Percentiles rank a stretch among this genome's conserved stretches.
phyloP scores from a whole-genome alignment of 495 filamentous ascomycete genomes.

The Usnea hakonensis region DNA sequence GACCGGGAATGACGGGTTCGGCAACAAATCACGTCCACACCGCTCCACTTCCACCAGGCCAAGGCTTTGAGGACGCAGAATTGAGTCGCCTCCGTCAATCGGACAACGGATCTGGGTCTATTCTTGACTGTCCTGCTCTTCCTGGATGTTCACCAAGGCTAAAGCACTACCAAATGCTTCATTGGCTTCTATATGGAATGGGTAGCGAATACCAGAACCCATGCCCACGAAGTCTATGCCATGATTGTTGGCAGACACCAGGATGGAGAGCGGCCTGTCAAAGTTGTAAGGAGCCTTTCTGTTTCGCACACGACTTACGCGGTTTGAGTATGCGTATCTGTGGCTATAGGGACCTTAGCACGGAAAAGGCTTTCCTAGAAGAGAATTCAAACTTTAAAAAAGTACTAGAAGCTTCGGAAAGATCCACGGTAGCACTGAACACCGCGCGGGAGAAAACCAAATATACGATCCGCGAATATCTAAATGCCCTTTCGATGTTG shows the following conservation, averaged over 20 bases:
- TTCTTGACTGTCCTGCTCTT: background rate
- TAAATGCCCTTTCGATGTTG: background rate
- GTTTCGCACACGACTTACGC: constrained; percentile 57
- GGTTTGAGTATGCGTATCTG: constrained; percentile 52
- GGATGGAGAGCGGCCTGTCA: constrained; percentile 55
- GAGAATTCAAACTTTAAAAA: constrained; percentile 4
- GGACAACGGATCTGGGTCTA: background rate
- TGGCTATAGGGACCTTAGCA: constrained; percentile 49
- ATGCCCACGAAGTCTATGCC: constrained; percentile 52
- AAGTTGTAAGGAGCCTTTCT: constrained; percentile 49
- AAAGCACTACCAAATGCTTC: constrained; percentile 46
- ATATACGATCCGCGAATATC: background rate
- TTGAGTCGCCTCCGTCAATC: constrained; percentile 21
- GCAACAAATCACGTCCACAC: constrained; percentile 51
- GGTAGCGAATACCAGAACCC: constrained; percentile 41
- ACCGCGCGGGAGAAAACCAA: background rate
- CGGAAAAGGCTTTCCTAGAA: constrained; percentile 36
- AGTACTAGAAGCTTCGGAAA: background rate
- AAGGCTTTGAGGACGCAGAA: constrained; percentile 50
- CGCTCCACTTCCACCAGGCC: constrained; percentile 46
- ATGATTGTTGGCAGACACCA: constrained; percentile 50
- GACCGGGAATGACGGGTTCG: constrained; percentile 38
- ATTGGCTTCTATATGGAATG: constrained; percentile 39
- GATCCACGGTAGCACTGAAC: background rate
- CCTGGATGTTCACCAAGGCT: background rate